A percentile compares a stretch with the other conserved stretches of the same genome.
Evolutionary conservation across 495 filamentous ascomycete genomes (phyloP).

Genomic region (Neurospora sublineolata): DNA sequence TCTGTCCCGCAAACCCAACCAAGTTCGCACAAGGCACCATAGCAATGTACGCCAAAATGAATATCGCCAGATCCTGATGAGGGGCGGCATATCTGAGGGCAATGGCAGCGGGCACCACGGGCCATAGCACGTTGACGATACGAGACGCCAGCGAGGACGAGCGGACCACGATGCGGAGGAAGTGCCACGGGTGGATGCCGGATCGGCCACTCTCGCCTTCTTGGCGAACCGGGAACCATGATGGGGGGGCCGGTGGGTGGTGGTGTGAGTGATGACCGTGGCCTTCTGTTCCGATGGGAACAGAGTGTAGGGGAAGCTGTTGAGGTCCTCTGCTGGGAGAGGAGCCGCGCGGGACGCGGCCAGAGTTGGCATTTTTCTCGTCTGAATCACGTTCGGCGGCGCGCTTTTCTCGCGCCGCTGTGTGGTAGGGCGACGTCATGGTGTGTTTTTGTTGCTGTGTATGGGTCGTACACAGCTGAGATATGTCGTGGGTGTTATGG

Average conservation of each 20-base stretch:
- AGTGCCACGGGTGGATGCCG: slow-evolving; percentile 33
- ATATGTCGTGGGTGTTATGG: neutral
- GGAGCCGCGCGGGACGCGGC: neutral
- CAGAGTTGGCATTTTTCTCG: neutral
- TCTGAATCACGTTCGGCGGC: neutral
- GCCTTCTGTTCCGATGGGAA: neutral
- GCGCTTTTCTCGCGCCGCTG: neutral
- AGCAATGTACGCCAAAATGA: slow-evolving; percentile 35
- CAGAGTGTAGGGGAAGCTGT: neutral
- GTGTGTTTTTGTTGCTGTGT: neutral
- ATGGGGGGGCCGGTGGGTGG: neutral
- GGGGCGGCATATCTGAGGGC: slow-evolving; percentile 30
- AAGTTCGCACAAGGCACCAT: slow-evolving; percentile 88
- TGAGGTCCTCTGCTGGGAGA: neutral
- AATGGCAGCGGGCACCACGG: slow-evolving; percentile 42
- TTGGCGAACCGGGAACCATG: slow-evolving; percentile 8
- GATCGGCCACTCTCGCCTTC: slow-evolving; percentile 33
- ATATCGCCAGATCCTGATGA: slow-evolving; percentile 38
- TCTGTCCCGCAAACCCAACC: slow-evolving; percentile 73
- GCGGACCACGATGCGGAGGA: slow-evolving; percentile 29
- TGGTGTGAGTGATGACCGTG: neutral
- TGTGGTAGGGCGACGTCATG: neutral
- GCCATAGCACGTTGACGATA: slow-evolving; percentile 39
- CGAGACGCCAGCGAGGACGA: slow-evolving; percentile 30
- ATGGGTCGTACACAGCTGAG: neutral